phyloP scores from a whole-genome alignment of 2,329 filamentous ascomycete species.

The Botrytis fragariae region DNA sequence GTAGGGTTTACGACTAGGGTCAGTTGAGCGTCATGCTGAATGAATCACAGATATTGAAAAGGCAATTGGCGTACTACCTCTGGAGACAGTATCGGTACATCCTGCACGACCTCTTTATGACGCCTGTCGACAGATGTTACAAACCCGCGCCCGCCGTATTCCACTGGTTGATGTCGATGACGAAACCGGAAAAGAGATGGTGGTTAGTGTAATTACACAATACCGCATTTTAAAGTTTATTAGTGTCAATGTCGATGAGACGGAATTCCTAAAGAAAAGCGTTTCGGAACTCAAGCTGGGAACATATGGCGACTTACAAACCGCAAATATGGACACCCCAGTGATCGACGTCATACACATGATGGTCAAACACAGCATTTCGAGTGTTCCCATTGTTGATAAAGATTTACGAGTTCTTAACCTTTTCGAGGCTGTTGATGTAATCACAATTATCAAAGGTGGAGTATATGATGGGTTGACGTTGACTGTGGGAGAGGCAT shows the following conservation, averaged over 20 bases:
- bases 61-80: conserved; percentile 83
- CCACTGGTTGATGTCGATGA: conserved; percentile 91
- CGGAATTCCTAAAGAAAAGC: conserved; percentile 82
- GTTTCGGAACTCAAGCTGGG: conserved; percentile 81
- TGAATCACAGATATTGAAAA: conserved; percentile 77
- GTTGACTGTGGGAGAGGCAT: conserved; percentile 80
- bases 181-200: conserved; percentile 87
- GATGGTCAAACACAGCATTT: conserved; percentile 91
- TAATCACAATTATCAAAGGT: conserved; percentile 92
- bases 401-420: conserved; percentile 76
- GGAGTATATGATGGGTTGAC: conserved; percentile 89
- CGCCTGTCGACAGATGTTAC: conserved; percentile 90
- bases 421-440: conserved; percentile 96
- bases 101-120: conserved; percentile 90
- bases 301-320: conserved; percentile 77
- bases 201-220: conserved; percentile 95
- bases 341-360: conserved; percentile 93
- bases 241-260: conserved; percentile 84
- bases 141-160: conserved; percentile 88
- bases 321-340: conserved; percentile 81
- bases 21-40: conserved; percentile 25
- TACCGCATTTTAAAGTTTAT: conserved; percentile 99
- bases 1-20: conserved; percentile 47
- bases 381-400: conserved; percentile 90
- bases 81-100: conserved; percentile 95